Percentiles rank a stretch among this genome's conserved stretches.
Evolutionary conservation across 805 yeast genomes (phyloP).

Genomic region (Candida arabinofermentans): DNA sequence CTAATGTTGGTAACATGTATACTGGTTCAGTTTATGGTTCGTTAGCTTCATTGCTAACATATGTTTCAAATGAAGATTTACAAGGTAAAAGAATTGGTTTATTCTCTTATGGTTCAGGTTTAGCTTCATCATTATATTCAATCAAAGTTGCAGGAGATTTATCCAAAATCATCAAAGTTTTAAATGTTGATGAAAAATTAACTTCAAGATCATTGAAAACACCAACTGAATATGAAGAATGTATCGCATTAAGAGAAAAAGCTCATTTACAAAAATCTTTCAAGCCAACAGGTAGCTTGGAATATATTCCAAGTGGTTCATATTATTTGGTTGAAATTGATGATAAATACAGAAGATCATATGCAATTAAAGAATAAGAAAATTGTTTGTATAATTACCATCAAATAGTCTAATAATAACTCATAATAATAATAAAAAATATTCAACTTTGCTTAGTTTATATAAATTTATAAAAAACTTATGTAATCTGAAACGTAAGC

Average conservation of each 20-base stretch:
- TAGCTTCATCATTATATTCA: slow-evolving; percentile 87
- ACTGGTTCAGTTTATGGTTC: slow-evolving; percentile 91
- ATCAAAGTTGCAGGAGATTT: slow-evolving; percentile 80
- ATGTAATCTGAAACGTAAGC: too few species aligned
- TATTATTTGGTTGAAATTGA: slow-evolving; percentile 82
- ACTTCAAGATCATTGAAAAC: slow-evolving; percentile 59
- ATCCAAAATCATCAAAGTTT: slow-evolving; percentile 53
- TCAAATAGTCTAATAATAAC: neutral
- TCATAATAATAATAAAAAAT: neutral
- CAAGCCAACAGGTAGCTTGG: slow-evolving; percentile 77
- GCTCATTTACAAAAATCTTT: slow-evolving; percentile 79
- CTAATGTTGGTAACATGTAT: slow-evolving; percentile 98
- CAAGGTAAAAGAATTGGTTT: slow-evolving; percentile 84
- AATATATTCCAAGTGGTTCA: slow-evolving; percentile 65
- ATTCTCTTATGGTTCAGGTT: slow-evolving; percentile 97
- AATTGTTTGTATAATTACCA: neutral
- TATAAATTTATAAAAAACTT: too few species aligned
- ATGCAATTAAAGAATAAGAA: slow-evolving; percentile 58
- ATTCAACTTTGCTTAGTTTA: too few species aligned
- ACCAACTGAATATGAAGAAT: slow-evolving; percentile 79
- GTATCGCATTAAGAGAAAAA: slow-evolving; percentile 81
- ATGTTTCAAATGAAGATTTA: slow-evolving; percentile 67
- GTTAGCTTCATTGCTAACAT: slow-evolving; percentile 73
- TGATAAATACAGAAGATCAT: slow-evolving; percentile 83
- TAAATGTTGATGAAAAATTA: slow-evolving; percentile 67